Evolutionary conservation across 2,329 filamentous ascomycete species (phyloP).

Genomic region (Pseudocercospora fuligena): DNA sequence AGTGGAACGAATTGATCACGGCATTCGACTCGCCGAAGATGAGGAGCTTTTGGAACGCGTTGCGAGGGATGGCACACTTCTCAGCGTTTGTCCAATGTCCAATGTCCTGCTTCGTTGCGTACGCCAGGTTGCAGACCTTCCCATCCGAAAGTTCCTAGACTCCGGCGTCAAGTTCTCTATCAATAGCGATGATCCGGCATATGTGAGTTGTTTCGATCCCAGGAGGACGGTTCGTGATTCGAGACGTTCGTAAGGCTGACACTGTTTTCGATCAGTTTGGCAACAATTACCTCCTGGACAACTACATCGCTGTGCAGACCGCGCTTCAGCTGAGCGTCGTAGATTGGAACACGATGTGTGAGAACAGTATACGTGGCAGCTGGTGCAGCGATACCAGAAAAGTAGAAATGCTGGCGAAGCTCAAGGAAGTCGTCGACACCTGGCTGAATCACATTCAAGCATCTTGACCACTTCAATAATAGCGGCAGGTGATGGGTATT

Average conservation of each 20-base stretch:
- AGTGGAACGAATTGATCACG: constrained; percentile 74
- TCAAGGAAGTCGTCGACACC: constrained; percentile 25
- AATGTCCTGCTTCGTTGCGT: constrained; percentile 70
- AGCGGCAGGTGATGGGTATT: not conserved
- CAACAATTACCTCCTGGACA: constrained; percentile 70
- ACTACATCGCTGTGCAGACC: constrained; percentile 76
- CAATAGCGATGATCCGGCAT: constrained; percentile 76
- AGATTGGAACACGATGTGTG: constrained; percentile 71
- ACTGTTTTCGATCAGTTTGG: constrained; percentile 61
- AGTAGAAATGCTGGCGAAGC: constrained; percentile 54
- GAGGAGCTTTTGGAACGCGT: constrained; percentile 62
- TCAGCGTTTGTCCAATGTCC: constrained; percentile 75
- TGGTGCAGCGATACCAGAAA: constrained; percentile 72
- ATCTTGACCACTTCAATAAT: not conserved
- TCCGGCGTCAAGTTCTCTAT: constrained; percentile 70
- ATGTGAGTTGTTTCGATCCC: constrained; percentile 40
- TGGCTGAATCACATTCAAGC: constrained; percentile 15
- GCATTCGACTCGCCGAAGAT: constrained; percentile 68
- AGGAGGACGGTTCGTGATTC: not conserved
- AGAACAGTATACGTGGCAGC: constrained; percentile 67
- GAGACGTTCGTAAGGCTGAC: constrained; percentile 8
- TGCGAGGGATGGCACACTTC: constrained; percentile 60
- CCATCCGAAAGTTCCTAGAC: constrained; percentile 67
- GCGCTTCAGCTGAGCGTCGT: constrained; percentile 64
- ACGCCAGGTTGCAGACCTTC: constrained; percentile 58